phyloP scores from a whole-genome alignment of 495 filamentous ascomycete genomes.

The Penicillium macrosclerotiorum region DNA sequence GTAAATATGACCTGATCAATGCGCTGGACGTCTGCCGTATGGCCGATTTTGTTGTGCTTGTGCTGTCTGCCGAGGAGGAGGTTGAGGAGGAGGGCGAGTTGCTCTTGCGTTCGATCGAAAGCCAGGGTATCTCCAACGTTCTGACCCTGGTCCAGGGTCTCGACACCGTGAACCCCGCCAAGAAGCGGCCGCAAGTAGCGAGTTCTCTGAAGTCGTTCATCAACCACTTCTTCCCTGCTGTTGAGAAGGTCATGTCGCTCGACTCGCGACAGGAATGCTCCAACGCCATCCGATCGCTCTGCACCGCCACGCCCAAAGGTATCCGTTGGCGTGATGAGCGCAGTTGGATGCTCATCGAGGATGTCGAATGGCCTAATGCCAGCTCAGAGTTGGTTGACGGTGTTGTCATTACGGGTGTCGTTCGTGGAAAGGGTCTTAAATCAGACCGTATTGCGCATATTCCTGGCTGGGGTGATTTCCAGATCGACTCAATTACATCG shows the following conservation, averaged over 20 bases:
- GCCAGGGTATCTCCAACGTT: constrained; percentile 88
- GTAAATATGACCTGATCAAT: constrained; percentile 66
- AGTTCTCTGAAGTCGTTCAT: constrained; percentile 85
- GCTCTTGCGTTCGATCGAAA: constrained; percentile 80
- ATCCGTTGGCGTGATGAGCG: constrained; percentile 90
- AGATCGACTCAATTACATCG: constrained; percentile 82
- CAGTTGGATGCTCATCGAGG: constrained; percentile 90
- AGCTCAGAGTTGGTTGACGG: constrained; percentile 46
- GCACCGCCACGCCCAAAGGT: constrained; percentile 86
- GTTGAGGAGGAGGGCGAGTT: constrained; percentile 80
- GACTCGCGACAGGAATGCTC: constrained; percentile 85
- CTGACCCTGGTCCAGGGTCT: constrained; percentile 77
- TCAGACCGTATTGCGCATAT: constrained; percentile 86
- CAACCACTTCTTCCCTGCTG: constrained; percentile 84
- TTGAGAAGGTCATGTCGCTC: constrained; percentile 82
- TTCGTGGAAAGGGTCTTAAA: constrained; percentile 84
- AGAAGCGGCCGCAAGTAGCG: constrained; percentile 70
- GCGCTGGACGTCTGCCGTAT: constrained; percentile 82
- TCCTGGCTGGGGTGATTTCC: constrained; percentile 92
- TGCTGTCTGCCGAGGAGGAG: constrained; percentile 76
- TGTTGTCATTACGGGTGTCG: constrained; percentile 78
- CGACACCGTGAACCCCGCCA: constrained; percentile 71
- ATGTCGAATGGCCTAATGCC: constrained; percentile 64
- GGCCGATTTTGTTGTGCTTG: constrained; percentile 85
- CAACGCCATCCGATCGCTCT: constrained; percentile 85